A percentile compares a stretch with the other conserved stretches of the same genome.
These are phyloP conservation scores for Trichophyton mentagrophytes DNA, from an alignment of 2,329 filamentous ascomycete genomes.

Conservation along the genomic window DNA sequence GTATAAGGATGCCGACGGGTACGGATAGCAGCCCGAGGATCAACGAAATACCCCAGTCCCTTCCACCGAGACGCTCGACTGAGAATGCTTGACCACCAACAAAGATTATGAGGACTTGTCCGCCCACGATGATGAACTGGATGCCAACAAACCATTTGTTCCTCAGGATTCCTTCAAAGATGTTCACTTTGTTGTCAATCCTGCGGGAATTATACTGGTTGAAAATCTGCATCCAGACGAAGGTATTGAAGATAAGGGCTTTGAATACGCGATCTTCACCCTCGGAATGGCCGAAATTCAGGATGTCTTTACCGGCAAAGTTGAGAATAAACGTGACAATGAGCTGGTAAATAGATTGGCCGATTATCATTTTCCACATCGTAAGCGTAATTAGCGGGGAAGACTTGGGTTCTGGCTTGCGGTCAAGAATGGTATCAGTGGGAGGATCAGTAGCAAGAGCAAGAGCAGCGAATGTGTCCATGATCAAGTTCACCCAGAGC, in stretches of 20 bases:
- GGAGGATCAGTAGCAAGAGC: constrained; percentile 76
- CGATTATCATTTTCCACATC: constrained; percentile 99
- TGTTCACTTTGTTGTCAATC: constrained; percentile 34
- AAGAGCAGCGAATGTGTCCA: constrained; percentile 87
- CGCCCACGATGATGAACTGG: constrained; percentile 52
- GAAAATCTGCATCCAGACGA: constrained; percentile 99
- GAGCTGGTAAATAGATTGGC: constrained; percentile 82
- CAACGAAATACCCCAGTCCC: constrained; percentile 58
- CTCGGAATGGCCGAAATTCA: constrained; percentile 38
- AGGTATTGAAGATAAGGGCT: constrained; percentile 91
- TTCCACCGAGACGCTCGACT: constrained; percentile 46
- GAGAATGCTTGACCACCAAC: constrained; percentile 57
- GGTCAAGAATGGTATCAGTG: constrained; percentile 62
- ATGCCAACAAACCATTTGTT: constrained; percentile 46
- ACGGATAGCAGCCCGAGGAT: constrained; percentile 55
- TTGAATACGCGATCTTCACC: constrained; percentile 44
- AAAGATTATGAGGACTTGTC: constrained; percentile 60
- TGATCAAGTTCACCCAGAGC: constrained; percentile 93
- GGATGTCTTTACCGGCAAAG: constrained; percentile 54
- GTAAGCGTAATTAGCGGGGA: constrained; percentile 68
- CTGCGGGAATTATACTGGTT: constrained; percentile 25
- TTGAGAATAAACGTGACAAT: constrained; percentile 69
- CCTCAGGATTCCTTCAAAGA: constrained; percentile 31
- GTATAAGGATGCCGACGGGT: constrained; percentile 50
- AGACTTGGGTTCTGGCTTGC: constrained; percentile 64